Percentiles rank a stretch among this genome's conserved stretches.
Conservation (phyloP, 129 eudicot species). For the Lonicera japonica region DNA sequence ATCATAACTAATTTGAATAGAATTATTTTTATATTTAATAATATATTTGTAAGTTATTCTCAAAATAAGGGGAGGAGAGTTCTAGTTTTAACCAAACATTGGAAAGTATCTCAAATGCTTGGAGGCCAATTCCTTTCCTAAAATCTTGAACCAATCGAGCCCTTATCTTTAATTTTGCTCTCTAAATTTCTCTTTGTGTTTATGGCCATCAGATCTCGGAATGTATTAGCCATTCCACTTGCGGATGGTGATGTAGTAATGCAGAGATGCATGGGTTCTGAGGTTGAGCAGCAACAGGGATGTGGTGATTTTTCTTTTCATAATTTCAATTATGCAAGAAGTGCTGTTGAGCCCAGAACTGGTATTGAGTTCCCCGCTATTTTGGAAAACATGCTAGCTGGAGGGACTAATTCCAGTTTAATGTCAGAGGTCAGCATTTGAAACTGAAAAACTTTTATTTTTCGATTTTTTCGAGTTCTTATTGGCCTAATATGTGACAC, state of each 20-base stretch:
- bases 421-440: slow-evolving; percentile 57
- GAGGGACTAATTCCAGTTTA: slow-evolving; percentile 44
- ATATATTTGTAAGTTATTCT: no score
- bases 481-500: no score
- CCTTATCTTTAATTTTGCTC: no score
- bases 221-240: slow-evolving; percentile 43
- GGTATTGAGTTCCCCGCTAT: slow-evolving; percentile 86
- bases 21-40: no score
- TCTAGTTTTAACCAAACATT: no score
- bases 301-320: slow-evolving; percentile 34
- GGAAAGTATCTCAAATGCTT: no score
- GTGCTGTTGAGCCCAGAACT: slow-evolving; percentile 70
- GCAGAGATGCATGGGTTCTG: slow-evolving; percentile 46
- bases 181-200: not conserved
- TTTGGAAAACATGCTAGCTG: slow-evolving; percentile 43
- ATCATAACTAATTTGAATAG: no score
- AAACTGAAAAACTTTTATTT: not conserved
- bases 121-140: no score
- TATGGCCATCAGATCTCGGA: slow-evolving; percentile 37
- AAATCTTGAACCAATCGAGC: no score
- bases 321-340: slow-evolving; percentile 31
- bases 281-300: slow-evolving; percentile 43
- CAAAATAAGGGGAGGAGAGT: no score
- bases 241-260: slow-evolving; percentile 30
- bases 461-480: not conserved